Evolutionary conservation across 805 yeast genomes (phyloP).

Genomic region (Wickerhamiella nectarea): DNA sequence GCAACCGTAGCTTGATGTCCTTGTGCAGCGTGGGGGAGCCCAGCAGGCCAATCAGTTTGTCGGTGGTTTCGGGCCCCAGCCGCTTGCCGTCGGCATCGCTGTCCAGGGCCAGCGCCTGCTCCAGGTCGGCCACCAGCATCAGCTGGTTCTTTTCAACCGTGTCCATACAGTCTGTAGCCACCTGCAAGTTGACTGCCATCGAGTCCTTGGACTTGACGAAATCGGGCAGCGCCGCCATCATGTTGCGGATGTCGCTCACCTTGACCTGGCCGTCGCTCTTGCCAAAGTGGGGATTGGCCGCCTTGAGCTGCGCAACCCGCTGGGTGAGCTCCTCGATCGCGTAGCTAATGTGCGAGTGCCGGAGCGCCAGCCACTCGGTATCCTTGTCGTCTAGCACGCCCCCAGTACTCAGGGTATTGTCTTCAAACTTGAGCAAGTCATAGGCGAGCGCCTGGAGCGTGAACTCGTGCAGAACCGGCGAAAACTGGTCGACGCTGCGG

Average conservation of each 20-base stretch:
- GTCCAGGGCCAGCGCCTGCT: slow-evolving; percentile 71
- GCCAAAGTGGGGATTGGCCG: slow-evolving; percentile 62
- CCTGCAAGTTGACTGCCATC: slow-evolving; percentile 25
- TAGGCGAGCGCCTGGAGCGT: slow-evolving; percentile 85
- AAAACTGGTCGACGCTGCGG: slow-evolving; percentile 66
- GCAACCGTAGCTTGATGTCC: slow-evolving; percentile 56
- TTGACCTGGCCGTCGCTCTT: slow-evolving; percentile 51
- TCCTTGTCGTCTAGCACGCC: slow-evolving; percentile 49
- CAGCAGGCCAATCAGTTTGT: slow-evolving; percentile 44
- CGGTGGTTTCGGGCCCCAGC: slow-evolving; percentile 42
- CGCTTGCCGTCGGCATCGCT: slow-evolving; percentile 52
- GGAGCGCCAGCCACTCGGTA: slow-evolving; percentile 54
- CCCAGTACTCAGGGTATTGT: slow-evolving; percentile 37
- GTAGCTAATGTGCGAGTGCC: slow-evolving; percentile 64
- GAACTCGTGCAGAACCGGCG: slow-evolving; percentile 81
- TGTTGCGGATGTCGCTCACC: slow-evolving; percentile 59
- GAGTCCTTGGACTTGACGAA: slow-evolving; percentile 27
- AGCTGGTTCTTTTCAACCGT: slow-evolving; percentile 44
- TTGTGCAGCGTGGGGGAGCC: slow-evolving; percentile 29
- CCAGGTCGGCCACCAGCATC: slow-evolving; percentile 68
- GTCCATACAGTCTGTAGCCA: slow-evolving; percentile 48
- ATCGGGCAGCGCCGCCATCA: slow-evolving; percentile 35
- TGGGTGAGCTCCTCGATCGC: slow-evolving; percentile 48
- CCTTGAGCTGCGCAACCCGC: slow-evolving; percentile 49
- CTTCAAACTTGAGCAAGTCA: slow-evolving; percentile 43